Base-by-base conservation (phyloP, 208 protist genomes). In the Trypanosoma congolense region DNA sequence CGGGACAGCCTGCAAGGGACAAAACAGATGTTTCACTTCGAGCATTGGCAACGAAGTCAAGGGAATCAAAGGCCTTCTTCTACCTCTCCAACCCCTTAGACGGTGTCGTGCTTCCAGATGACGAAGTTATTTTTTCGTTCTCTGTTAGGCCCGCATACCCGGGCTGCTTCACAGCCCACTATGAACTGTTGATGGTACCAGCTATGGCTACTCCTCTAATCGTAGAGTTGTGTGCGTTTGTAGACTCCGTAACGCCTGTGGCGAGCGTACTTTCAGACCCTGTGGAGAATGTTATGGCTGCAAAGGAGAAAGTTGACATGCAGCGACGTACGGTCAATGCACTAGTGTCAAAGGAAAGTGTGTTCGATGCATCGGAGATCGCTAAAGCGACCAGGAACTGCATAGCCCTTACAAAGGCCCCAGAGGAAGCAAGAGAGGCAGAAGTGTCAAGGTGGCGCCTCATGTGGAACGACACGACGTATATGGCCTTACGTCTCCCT, bases 131-230 rank as follows among this genome's bases (percentile, higher is more conserved):
- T 33, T 85, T 93, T 56, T 29, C 77, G 24, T 90, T 93, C 61
- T 75, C 87, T 18, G 65, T 90, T 21, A 75, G 87, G 29, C 60
- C 81, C 0, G 72, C 65, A 2, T 73, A 47, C 14, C 30, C 70
- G 1, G 87, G 87, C 0, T 43, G 66, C 36, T 84, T 86, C 44
- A 67, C 73, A 30, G 65, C 73, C 55, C 68, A 75, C 16, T 83
- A 83, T 43, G 82, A 93, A 54, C 68, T 93, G n/a, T 78, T 93
- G 48, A 90, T 80, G 19, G 68, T 93, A 14, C 87, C 87, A 4
- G 64, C 75, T 22, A 45, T 65, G 9, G 62, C 65, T n/a, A 63
- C 70, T 28, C 83, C 75, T 19, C 68, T 89, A 26, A 48, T 93
- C 25, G 30, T 93, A 12, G 70, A 83, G 25, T 64, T 93, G 31